A percentile compares a stretch with the other conserved stretches of the same genome.
phyloP scores from a whole-genome alignment of 768 basidiomycete genomes.

The Podaxis sp. region DNA sequence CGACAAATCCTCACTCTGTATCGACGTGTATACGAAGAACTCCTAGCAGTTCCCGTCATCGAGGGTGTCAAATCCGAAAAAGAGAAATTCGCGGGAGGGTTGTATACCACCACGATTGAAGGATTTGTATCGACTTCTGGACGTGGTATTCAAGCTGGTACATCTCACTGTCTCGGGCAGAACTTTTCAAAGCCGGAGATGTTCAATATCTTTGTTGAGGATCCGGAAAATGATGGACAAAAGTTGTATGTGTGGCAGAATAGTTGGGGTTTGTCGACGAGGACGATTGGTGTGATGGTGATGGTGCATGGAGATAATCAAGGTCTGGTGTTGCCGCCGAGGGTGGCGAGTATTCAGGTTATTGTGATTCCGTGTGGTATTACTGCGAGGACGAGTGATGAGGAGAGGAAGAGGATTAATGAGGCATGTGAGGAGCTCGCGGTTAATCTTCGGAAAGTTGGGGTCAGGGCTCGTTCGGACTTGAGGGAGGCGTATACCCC shows the following conservation, averaged over 20 bases:
- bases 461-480: conserved; percentile 85
- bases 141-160: conserved; percentile 96
- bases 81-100: conserved; percentile 97
- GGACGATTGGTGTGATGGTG: conserved; percentile 97
- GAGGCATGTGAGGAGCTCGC: conserved; percentile 78
- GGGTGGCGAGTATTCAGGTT: conserved; percentile 91
- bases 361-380: conserved; percentile 93
- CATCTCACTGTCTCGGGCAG: conserved; percentile 96
- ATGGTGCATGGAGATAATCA: conserved; percentile 99
- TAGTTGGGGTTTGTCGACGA: conserved; percentile 97
- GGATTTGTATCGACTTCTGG: conserved; percentile 97
- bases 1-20: conserved; percentile 94
- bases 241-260: conserved; percentile 96
- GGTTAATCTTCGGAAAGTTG: conserved; percentile 64
- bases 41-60: conserved; percentile 96
- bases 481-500: conserved; percentile 95
- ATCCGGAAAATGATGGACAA: conserved; percentile 61
- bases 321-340: conserved; percentile 94
- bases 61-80: conserved; percentile 98
- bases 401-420: conserved; percentile 68
- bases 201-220: conserved; percentile 98
- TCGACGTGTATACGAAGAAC: conserved; percentile 91
- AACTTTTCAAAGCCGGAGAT: conserved; percentile 96
- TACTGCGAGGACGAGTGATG: conserved; percentile 77
- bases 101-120: conserved; percentile 98